Percentiles rank a stretch among this genome's conserved stretches.
Evolutionary conservation across 2,329 filamentous ascomycete species (phyloP).

Genomic region (Coniochaeta sp.): DNA sequence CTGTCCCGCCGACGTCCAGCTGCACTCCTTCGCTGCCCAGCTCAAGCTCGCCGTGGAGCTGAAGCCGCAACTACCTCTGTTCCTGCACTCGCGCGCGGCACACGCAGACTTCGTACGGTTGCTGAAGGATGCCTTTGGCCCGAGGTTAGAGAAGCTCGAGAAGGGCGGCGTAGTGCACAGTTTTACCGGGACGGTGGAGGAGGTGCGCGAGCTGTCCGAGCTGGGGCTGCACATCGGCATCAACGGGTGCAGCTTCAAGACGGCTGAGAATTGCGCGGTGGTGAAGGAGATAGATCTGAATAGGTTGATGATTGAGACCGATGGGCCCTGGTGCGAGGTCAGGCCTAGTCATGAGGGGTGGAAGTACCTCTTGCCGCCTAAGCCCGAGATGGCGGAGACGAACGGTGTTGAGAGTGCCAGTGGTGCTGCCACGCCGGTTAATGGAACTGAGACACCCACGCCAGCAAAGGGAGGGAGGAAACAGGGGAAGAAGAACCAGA

Average conservation of each 20-base stretch:
- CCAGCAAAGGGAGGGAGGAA: slow-evolving; percentile 3
- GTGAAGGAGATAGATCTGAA: slow-evolving; percentile 74
- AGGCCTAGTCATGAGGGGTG: slow-evolving; percentile 80
- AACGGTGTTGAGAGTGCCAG: neutral
- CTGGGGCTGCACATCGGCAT: slow-evolving; percentile 87
- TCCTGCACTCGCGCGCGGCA: slow-evolving; percentile 85
- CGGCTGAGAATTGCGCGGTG: slow-evolving; percentile 79
- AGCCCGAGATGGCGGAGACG: slow-evolving; percentile 9
- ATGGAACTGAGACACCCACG: neutral
- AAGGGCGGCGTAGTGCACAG: slow-evolving; percentile 84
- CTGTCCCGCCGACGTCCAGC: slow-evolving; percentile 70
- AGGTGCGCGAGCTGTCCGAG: slow-evolving; percentile 74
- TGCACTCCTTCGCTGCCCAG: slow-evolving; percentile 79
- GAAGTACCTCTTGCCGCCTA: slow-evolving; percentile 52
- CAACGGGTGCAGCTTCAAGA: slow-evolving; percentile 96
- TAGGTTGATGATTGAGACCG: slow-evolving; percentile 86
- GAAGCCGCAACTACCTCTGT: slow-evolving; percentile 74
- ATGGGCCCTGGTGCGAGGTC: slow-evolving; percentile 97
- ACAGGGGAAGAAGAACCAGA: slow-evolving; percentile 40
- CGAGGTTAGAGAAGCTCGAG: slow-evolving; percentile 57
- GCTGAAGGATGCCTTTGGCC: slow-evolving; percentile 51
- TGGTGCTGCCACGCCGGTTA: neutral
- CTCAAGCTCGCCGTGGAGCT: slow-evolving; percentile 65
- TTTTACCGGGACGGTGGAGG: slow-evolving; percentile 82
- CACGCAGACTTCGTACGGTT: slow-evolving; percentile 75